These are phyloP conservation scores for Sarcodon aspratus DNA, from an alignment of 768 basidiomycete species.

Conservation along the genomic window DNA sequence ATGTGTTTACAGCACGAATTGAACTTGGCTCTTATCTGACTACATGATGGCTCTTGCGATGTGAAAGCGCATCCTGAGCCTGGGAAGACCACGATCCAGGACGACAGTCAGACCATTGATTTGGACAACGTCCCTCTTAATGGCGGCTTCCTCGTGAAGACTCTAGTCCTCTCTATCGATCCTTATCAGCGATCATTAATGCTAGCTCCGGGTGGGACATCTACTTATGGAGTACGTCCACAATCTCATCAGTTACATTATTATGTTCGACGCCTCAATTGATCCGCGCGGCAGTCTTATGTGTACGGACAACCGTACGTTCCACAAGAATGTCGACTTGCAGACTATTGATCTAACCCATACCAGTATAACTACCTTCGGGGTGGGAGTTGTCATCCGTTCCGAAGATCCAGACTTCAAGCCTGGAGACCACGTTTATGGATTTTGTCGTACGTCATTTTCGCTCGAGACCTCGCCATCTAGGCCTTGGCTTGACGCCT, in stretches of 20 bases:
- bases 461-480: background rate
- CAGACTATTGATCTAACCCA: background rate
- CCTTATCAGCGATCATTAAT: constrained; percentile 11
- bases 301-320: too few species aligned
- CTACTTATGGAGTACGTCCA: too few species aligned
- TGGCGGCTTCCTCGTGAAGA: constrained; percentile 18
- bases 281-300: too few species aligned
- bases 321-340: too few species aligned
- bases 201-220: constrained; percentile 1
- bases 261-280: too few species aligned
- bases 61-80: constrained; percentile 16
- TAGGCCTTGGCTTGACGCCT: background rate
- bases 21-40: too few species aligned
- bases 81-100: constrained; percentile 16
- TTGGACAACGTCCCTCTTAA: constrained; percentile 13
- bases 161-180: constrained; percentile 12
- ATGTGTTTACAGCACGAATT: too few species aligned
- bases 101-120: constrained; percentile 15
- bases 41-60: too few species aligned
- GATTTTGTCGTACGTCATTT: constrained; percentile 8
- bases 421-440: constrained; percentile 14
- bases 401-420: constrained; percentile 12
- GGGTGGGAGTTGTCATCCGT: constrained; percentile 15
- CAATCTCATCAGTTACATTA: too few species aligned
- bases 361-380: constrained; percentile 11